These are phyloP conservation scores for Chlamydomonas schloesseri DNA, from an alignment of 139 green algal species.

Conservation along the genomic window DNA sequence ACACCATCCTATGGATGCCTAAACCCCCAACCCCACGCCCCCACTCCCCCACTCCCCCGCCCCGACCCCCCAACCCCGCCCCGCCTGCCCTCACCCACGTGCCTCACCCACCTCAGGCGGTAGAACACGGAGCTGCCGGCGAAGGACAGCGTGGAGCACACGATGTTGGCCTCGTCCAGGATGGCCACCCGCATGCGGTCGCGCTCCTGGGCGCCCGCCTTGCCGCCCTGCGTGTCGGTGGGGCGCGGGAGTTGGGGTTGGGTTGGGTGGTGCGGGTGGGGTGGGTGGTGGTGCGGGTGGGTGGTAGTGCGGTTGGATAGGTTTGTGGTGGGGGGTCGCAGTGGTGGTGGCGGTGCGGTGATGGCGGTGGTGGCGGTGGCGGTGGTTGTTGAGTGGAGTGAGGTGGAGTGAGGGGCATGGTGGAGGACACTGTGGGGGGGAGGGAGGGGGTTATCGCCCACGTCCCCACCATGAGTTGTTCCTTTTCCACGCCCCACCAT, in stretches of 20 bases:
- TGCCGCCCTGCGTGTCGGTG: background rate
- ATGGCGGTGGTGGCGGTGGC: background rate
- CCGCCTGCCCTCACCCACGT: too few species aligned
- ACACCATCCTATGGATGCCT: background rate
- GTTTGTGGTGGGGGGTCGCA: background rate
- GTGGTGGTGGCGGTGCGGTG: too few species aligned
- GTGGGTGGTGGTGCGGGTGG: background rate
- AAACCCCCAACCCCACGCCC: too few species aligned
- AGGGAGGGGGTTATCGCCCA: background rate
- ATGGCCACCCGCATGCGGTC: conserved; percentile 69
- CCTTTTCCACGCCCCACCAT: too few species aligned
- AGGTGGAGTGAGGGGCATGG: too few species aligned
- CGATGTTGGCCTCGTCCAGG: conserved; percentile 85
- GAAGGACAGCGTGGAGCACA: conserved; percentile 88
- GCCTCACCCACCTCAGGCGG: conserved; percentile 27
- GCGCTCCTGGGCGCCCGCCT: conserved; percentile 43
- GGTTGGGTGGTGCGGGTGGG: background rate
- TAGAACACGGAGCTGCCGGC: conserved; percentile 45
- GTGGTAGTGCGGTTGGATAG: too few species aligned
- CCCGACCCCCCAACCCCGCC: background rate
- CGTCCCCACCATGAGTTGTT: too few species aligned
- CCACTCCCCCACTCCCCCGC: background rate
- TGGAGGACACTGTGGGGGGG: too few species aligned
- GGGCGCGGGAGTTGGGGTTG: background rate
- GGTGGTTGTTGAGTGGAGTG: too few species aligned